A percentile compares a stretch with the other conserved stretches of the same genome.
Evolutionary conservation across 2,329 filamentous ascomycete genomes (phyloP).

Genomic region (Sporothrix luriei): DNA sequence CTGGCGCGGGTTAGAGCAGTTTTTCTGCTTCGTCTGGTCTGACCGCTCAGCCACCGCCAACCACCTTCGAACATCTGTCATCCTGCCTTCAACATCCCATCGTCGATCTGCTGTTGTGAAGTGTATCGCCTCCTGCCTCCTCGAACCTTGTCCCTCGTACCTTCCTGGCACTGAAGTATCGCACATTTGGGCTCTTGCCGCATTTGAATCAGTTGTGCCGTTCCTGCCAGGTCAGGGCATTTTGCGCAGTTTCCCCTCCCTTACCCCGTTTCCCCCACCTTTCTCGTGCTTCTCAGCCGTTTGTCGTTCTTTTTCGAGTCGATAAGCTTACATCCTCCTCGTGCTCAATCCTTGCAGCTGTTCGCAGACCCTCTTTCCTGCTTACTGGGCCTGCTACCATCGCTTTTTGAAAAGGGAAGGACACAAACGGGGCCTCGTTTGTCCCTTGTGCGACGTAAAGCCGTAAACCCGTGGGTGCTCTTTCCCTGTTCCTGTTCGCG

Average conservation of each 20-base stretch:
- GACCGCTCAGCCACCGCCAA: background rate
- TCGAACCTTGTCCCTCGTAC: background rate
- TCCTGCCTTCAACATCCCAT: background rate
- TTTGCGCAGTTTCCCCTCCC: slow-evolving; percentile 20
- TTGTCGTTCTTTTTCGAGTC: slow-evolving; percentile 9
- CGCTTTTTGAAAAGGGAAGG: background rate
- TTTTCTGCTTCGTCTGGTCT: background rate
- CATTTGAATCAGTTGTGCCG: slow-evolving; percentile 12
- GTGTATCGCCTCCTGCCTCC: background rate
- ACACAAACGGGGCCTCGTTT: slow-evolving; percentile 17
- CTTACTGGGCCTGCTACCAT: slow-evolving; percentile 13
- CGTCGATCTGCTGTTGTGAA: slow-evolving; percentile 1
- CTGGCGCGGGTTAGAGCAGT: background rate
- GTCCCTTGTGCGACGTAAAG: background rate
- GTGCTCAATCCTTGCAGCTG: background rate
- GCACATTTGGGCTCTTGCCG: background rate
- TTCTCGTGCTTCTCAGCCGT: slow-evolving; percentile 17
- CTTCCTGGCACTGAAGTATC: background rate
- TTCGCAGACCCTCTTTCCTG: slow-evolving; percentile 16
- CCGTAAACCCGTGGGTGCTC: background rate
- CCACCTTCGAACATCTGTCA: slow-evolving; percentile 1
- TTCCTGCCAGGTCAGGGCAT: slow-evolving; percentile 11
- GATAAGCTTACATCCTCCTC: background rate
- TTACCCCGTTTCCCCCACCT: slow-evolving; percentile 21
- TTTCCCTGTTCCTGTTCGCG: background rate